Evolutionary conservation across 2,329 filamentous ascomycete genomes (phyloP), one percentile per base, ranked within the genome.

Genomic region (Alternaria gaisen): DNA sequence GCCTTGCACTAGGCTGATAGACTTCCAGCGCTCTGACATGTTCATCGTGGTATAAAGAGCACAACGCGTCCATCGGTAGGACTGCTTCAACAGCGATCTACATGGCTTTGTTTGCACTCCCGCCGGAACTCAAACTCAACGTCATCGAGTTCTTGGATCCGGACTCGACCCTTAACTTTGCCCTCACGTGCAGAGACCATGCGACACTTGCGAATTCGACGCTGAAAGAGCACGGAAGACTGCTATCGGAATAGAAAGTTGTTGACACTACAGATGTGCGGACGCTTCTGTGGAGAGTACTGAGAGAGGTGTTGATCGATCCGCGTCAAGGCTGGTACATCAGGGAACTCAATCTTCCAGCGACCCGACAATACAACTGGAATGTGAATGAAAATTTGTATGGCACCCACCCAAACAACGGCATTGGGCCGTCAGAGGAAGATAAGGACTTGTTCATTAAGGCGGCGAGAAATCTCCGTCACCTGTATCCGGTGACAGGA

Each of bases 301-400:
- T 64, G 11, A 64, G 41, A 26, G 61, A 66, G 10, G 55, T 69
- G 1, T 20, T 68, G 3, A 40, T 44, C 14, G 53, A 69, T 30
- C 64, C 60, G 18, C 50, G 53, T 8, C 60, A 58, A 20, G 66
- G 57, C 5, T 65, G 61, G 61, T 66, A 67, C 32, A 61, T 65
- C 3, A 61, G 62, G n/a, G 68, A 70, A 32, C 53, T 68, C 9
- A 61, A 63, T 20, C 54, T 70, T 16, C 60, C 63, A 4, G 14
- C 12, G 7, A 32, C 18, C n/a, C 57, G 62, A 11, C 46, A 43
- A 20, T 46, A 52, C 6, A 41, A 52, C 12, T 34, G 56, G 16
- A 53, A 58, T 11, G 16, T 47, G 22, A 36, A 42, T 24, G 30
- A 22, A 38, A 47, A 28, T 47, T 32, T 47, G 26, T 28, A 1